A percentile compares a stretch with the other conserved stretches of the same genome.
These are phyloP conservation scores for Naematelia encephala DNA, from an alignment of 768 basidiomycete species.

Conservation along the genomic window DNA sequence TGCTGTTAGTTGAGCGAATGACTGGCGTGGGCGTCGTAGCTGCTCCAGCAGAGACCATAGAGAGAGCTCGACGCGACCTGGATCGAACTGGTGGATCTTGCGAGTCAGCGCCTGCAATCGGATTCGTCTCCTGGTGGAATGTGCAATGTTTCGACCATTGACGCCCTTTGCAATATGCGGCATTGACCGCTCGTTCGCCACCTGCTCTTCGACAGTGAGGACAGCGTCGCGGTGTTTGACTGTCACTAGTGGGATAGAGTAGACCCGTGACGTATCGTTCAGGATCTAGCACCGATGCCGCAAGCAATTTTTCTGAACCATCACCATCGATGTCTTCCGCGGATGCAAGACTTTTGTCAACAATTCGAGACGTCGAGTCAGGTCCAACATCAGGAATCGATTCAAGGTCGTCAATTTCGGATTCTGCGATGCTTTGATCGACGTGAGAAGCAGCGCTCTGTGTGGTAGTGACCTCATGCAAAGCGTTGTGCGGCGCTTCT, in stretches of 20 bases:
- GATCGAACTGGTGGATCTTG: background rate
- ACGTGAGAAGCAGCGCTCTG: background rate
- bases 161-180: conserved; percentile 23
- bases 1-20: background rate
- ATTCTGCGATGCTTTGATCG: background rate
- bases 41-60: background rate
- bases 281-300: too few relatives aligned
- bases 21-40: conserved; percentile 1
- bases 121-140: background rate
- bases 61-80: background rate
- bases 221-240: conserved; percentile 2
- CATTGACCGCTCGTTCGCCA: conserved; percentile 4
- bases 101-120: background rate
- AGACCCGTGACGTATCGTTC: background rate
- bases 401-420: background rate
- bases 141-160: conserved; percentile 12
- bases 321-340: too few relatives aligned
- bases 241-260: background rate
- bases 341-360: too few relatives aligned
- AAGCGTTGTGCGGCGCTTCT: background rate
- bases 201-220: conserved; percentile 7
- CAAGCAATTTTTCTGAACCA: too few relatives aligned
- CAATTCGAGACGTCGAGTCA: too few relatives aligned
- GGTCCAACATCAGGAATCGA: background rate
- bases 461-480: background rate